Evolutionary conservation across 2,329 filamentous ascomycete genomes (phyloP).

Genomic region (Albophoma yamanashiensis): DNA sequence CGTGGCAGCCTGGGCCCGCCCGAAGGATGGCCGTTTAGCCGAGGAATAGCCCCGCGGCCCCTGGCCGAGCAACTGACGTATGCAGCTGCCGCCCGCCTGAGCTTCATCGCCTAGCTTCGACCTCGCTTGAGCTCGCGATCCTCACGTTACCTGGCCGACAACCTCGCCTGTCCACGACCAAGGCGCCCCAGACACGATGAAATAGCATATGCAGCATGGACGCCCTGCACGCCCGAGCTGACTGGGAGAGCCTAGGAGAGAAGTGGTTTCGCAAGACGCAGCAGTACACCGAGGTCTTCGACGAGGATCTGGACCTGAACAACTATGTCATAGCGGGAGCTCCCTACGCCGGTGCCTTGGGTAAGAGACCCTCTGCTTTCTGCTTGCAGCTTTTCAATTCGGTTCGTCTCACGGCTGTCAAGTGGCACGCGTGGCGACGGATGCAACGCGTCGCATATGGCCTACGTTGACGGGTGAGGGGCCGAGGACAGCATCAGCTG

Average conservation of each 20-base stretch:
- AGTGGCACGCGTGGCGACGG: no score
- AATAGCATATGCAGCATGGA: slow-evolving; percentile 35
- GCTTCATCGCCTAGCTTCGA: neutral
- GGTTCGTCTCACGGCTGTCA: no score
- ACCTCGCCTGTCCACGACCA: neutral
- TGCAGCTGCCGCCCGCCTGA: neutral
- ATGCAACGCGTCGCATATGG: no score
- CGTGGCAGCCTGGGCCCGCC: neutral
- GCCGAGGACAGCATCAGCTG: neutral
- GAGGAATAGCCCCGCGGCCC: slow-evolving; percentile 17
- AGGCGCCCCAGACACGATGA: slow-evolving; percentile 14
- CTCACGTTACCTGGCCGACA: neutral
- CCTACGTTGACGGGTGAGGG: no score
- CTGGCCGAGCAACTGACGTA: neutral
- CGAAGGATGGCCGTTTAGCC: slow-evolving; percentile 11
- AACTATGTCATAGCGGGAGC: slow-evolving; percentile 88
- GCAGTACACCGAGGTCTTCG: slow-evolving; percentile 87
- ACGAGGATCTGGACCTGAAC: slow-evolving; percentile 86
- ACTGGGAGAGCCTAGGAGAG: slow-evolving; percentile 91
- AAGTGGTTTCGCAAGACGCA: slow-evolving; percentile 92
- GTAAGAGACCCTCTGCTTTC: slow-evolving; percentile 37
- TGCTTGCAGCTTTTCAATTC: neutral
- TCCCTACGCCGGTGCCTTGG: slow-evolving; percentile 86
- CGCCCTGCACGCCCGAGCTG: slow-evolving; percentile 59
- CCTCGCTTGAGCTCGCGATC: neutral